Conservation (phyloP, 2,329 filamentous ascomycete species). For the Cytospora piceicola region DNA sequence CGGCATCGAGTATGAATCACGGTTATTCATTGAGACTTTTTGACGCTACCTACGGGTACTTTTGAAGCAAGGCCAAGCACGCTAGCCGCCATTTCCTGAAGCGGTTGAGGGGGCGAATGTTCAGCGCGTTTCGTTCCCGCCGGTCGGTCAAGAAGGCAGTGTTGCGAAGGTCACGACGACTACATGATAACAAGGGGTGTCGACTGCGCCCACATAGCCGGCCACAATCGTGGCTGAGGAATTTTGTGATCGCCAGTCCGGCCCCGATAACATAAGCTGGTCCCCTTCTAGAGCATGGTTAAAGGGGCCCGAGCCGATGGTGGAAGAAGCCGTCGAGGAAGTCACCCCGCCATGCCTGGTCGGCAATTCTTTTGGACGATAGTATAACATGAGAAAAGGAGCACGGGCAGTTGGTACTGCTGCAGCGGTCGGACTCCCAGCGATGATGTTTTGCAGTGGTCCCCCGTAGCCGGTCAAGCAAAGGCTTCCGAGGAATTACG, state of each 20-base stretch:
- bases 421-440: not conserved
- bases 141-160: constrained; percentile 1
- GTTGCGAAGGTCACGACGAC: constrained; percentile 1
- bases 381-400: not conserved
- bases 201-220: constrained; percentile 15
- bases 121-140: not conserved
- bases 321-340: not conserved
- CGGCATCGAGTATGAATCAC: constrained; percentile 5
- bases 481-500: not conserved
- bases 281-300: not conserved
- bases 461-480: not conserved
- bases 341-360: not conserved
- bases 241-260: constrained; percentile 8
- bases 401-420: not conserved
- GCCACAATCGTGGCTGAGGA: constrained; percentile 11
- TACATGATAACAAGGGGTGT: not conserved
- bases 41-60: too few species aligned
- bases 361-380: too few species aligned
- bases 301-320: not conserved
- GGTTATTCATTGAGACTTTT: not conserved
- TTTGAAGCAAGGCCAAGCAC: not conserved
- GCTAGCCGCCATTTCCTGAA: not conserved
- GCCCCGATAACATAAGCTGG: not conserved
- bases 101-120: not conserved
- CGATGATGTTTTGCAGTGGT: not conserved